Evolutionary conservation across 352 stramenopile species (phyloP), one percentile per base, ranked within the genome.

Genomic region (Aphanomyces stellatus): DNA sequence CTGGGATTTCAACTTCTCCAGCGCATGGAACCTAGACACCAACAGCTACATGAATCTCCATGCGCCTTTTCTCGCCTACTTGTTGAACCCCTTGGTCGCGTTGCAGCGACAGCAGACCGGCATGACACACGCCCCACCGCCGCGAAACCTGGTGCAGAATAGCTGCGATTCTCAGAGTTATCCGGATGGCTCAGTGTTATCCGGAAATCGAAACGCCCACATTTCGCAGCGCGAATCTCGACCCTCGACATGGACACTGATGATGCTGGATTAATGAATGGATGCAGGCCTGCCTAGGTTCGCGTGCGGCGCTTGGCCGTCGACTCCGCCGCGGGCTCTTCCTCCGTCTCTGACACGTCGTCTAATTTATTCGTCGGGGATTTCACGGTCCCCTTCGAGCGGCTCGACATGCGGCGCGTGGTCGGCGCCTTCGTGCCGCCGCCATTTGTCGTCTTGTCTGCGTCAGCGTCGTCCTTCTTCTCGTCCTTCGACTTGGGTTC

Each of bases 61-160:
- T 22, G 25, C 33, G n/a, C n/a, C n/a, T n/a, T n/a, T n/a, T n/a
- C 19, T 51, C 22, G 28, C 72, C 42, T 65, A 88, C 84, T 88
- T 90, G 76, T 93, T 93, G 59, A 90, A 80, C 53, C 85, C 85
- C 67, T 89, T 90, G 62, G 77, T 78, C 62, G 85, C 71, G 53
- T 73, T 77, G 68, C 85, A 93, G 17, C 80, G 81, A 27, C 81
- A 74, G 64, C 85, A 93, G 55, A 88, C 77, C 35, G 82, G 82
- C 84, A 93, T 93, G 24, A 25, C 8, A 30, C 28, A 17, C 19
- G n/a, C 24, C 24, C 15, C 43, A 10, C 19, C 49, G 49, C 49
- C 8, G 49, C 37, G 17, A 17, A 43, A 43, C 37, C 37, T 43
- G 8, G 28, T 57, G 10, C 7, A 27, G 49, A 57, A 33, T 33